Percentiles rank a stretch among this genome's conserved stretches.
Conservation (phyloP, 2,329 filamentous ascomycete species). For the Colletotrichum noveboracense region DNA sequence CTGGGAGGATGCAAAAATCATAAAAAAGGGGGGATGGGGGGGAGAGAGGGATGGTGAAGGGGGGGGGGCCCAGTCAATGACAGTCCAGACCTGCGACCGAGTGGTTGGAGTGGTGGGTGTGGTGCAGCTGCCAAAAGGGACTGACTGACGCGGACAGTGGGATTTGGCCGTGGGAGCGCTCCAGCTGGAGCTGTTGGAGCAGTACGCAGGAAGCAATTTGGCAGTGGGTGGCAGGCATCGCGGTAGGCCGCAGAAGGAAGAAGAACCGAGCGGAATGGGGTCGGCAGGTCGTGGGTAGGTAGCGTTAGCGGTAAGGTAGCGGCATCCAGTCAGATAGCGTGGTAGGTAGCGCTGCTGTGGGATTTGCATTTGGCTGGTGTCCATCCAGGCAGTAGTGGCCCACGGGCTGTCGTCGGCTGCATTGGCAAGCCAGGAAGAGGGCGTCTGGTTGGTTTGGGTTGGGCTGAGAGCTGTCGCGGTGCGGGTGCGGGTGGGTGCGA, state of each 20-base stretch:
- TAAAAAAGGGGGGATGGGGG: not conserved
- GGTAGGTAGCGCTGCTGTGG: conserved; percentile 5
- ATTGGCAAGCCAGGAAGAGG: not conserved
- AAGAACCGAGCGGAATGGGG: conserved; percentile 14
- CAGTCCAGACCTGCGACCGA: conserved; percentile 6
- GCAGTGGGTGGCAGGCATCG: not conserved
- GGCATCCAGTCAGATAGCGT: conserved; percentile 4
- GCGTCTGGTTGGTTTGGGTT: not conserved
- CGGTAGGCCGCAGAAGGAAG: not conserved
- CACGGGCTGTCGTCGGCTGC: not conserved
- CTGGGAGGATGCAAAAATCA: conserved; percentile 9
- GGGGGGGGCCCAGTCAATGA: not conserved
- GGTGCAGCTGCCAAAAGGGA: conserved; percentile 3
- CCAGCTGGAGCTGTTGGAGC: not conserved
- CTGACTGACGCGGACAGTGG: not conserved
- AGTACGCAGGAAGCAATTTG: not conserved
- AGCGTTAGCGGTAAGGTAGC: conserved; percentile 3
- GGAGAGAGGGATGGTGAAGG: not conserved
- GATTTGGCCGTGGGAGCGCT: not conserved
- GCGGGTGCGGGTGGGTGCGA: not conserved
- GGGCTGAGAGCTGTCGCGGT: not conserved
- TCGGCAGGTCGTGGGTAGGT: conserved; percentile 8
- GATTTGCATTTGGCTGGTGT: conserved; percentile 17
- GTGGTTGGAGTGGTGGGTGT: conserved; percentile 4
- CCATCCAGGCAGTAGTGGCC: not conserved